These are phyloP conservation scores for Carex kokanica DNA, from an alignment of 176 grass and related monocot species.

Conservation along the genomic window DNA sequence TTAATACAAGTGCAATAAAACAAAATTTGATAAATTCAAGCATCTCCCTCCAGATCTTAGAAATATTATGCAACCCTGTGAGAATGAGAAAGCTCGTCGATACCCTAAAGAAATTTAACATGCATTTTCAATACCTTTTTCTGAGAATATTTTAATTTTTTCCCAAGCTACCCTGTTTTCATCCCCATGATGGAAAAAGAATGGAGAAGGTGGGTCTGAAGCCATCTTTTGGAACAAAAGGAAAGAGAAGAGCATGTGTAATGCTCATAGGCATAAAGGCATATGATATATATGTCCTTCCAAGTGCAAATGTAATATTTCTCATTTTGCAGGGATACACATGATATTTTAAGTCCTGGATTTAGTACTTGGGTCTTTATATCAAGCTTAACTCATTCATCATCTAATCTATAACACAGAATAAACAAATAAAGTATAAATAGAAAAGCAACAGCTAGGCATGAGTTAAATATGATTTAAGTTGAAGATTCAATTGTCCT, in stretches of 20 bases:
- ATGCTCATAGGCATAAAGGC: neutral
- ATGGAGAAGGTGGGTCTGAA: too few species aligned
- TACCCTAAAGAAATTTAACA: neutral
- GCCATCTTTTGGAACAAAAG: neutral
- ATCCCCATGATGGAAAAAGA: neutral
- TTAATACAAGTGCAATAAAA: neutral
- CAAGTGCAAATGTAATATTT: neutral
- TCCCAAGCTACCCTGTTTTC: neutral
- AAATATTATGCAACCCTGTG: neutral
- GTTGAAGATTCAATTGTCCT: neutral
- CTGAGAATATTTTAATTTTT: neutral
- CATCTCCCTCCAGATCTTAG: neutral
- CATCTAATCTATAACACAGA: constrained; percentile 22
- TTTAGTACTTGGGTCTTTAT: constrained; percentile 6
- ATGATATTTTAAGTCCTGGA: neutral
- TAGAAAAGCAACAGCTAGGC: neutral
- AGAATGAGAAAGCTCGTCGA: neutral
- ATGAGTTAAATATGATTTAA: neutral
- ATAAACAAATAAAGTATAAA: constrained; percentile 19
- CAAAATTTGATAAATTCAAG: neutral
- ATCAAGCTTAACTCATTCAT: constrained; percentile 12
- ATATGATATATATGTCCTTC: neutral
- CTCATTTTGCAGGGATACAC: neutral
- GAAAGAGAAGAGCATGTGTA: neutral
- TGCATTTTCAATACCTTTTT: neutral